Base-by-base conservation (phyloP, 1,139 yeast species). In the Blastobotrys indianensis region DNA sequence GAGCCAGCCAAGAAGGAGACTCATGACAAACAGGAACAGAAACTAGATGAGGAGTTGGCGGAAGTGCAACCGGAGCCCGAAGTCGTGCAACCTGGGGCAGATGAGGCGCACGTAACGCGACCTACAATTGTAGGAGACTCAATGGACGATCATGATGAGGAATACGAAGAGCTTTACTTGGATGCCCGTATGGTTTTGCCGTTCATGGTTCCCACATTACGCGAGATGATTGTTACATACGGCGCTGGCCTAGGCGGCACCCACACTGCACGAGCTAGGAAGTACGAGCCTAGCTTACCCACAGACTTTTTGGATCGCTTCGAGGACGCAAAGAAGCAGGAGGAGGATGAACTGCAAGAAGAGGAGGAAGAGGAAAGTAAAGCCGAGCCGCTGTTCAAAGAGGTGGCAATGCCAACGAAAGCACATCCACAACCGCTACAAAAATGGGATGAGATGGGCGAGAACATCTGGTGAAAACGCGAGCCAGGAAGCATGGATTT, bases 231-330 rank as follows among this genome's bases (percentile, higher is more conserved):
- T 37, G 55, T 62, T 20, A 61, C 65, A 20, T 71, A 74, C 72
- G 74, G 74, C 9, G 65, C 70, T 12, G 71, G 70, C 1, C 54
- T 66, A 8, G 69, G 70, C 4, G 72, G 72, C 9, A 60, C 64
- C 2, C 58, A 66, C 33, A 54, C 55, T 15, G 55, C 56, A 25
- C 54, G 64, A n/a, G 70, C 69, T 6, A 60, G 63, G 15, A 59
- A 58, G 43, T 62, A 66, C 41, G 66, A 66, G 47, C 75, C 75
- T 1, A 48, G 64, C 5, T 54, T 69, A 2, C 69, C 73, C 1
- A 58, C 62, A 7, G 73, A 70, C 37, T 59, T 70, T 32, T 49
- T 66, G 35, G 71, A 66, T 42, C 60, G 61, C 47, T 57, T 69
- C 31, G 73, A 68, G 37, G 38, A 45, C 11, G 49, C 37, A 10